Evolutionary conservation across 768 basidiomycete species (phyloP), one percentile per base, ranked within the genome.

Genomic region (Macrolepiota fuliginosa): DNA sequence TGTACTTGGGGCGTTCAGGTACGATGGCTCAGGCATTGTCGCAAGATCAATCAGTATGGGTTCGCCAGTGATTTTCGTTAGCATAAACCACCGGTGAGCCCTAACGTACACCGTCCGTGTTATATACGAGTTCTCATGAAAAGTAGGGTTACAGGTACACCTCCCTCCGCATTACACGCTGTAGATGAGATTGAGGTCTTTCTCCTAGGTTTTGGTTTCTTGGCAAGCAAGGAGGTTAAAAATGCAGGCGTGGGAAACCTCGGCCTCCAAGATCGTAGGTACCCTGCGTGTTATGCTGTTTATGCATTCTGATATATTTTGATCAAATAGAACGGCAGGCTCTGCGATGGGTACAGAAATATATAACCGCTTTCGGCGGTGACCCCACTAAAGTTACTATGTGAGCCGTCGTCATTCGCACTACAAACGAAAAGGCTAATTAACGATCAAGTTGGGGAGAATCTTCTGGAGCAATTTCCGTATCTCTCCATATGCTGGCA

Each of bases 331-430:
- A 83, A 68, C 76, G 82, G 22, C 11, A 70, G 22, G 86, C 83
- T 1, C 68, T 90, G 19, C 71, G 80, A 66, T 90, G 87, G 87
- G 78, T 89, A 0, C 79, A 86, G 57, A 77, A 81, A 65, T 81
- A 88, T 68, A 85, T 89, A 63, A 64, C 64, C n/a, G 72, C 77
- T 0, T 90, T 89, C 61, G 87, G 88, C 1, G 88, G 88, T 12
- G 82, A 90, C 69, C 81, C 82, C 0, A 63, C 64, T 0, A 82
- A 80, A 59, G 84, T 85, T 15, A 82, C 81, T 0, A 75, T 85
- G 81, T 83, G 63, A 32, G 71, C 50, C 2, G 13, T 27, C 51
- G 22, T 45, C 1, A 12, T 35, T 58, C 5, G 6, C 12, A 7
- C 1, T 10, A 1, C 9, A 7, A 22, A 19, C 47, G 25, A 58